Evolutionary conservation across 2,329 filamentous ascomycete genomes (phyloP).

Genomic region (Talaromyces sp.): DNA sequence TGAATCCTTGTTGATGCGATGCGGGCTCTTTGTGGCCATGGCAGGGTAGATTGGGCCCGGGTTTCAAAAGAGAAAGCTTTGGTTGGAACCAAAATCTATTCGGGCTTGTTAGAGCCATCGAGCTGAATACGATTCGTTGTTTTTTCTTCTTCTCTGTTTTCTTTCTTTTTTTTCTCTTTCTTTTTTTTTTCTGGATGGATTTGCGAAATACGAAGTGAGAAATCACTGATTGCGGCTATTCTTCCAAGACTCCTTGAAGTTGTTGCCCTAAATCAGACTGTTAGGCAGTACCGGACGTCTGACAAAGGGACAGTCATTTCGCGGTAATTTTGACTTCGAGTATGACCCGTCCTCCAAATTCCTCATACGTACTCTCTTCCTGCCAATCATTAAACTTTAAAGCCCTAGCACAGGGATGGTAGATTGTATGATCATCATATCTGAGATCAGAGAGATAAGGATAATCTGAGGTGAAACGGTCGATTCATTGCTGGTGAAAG

Average conservation of each 20-base stretch:
- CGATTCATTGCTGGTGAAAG: conserved; percentile 4
- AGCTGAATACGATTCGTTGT: neutral
- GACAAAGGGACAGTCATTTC: neutral
- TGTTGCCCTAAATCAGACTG: neutral
- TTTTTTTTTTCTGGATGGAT: neutral
- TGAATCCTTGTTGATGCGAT: neutral
- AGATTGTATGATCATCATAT: neutral
- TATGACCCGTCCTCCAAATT: neutral
- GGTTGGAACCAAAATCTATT: neutral
- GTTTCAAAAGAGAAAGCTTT: neutral
- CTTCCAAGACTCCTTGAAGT: neutral
- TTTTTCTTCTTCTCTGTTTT: too few relatives aligned
- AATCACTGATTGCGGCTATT: conserved; percentile 7
- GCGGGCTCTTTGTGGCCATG: conserved; percentile 1
- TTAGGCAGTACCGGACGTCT: neutral
- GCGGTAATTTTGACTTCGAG: neutral
- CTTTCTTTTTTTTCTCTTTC: too few relatives aligned
- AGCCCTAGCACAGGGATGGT: neutral
- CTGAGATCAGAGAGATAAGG: neutral
- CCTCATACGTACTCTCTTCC: neutral
- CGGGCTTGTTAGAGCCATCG: neutral
- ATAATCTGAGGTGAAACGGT: conserved; percentile 7
- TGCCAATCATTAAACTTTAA: neutral
- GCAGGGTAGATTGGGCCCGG: neutral
- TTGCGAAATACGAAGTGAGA: neutral